Conservation (phyloP, 495 filamentous ascomycete genomes). For the Penicillium malachiteum region DNA sequence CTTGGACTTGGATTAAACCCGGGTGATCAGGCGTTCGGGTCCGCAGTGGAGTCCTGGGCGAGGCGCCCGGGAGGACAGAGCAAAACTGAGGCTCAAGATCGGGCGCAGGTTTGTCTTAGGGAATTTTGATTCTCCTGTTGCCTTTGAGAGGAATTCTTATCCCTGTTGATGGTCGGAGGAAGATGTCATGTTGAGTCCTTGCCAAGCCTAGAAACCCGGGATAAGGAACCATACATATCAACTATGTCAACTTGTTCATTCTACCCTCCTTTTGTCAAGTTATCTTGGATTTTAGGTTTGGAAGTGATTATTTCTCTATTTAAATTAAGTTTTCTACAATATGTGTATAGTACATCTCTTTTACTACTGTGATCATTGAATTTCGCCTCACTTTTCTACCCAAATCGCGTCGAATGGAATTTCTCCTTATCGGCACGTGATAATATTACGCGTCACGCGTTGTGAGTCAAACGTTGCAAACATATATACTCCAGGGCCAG, state of each 20-base stretch:
- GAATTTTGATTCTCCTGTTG: too few relatives aligned
- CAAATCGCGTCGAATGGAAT: background rate
- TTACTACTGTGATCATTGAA: background rate
- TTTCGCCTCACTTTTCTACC: background rate
- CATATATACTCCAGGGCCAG: background rate
- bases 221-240: background rate
- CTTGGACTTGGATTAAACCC: background rate
- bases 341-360: background rate
- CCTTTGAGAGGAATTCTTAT: background rate
- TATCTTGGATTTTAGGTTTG: too few relatives aligned
- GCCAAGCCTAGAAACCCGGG: background rate
- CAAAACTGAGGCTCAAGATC: background rate
- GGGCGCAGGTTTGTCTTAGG: too few relatives aligned
- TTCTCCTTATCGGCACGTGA: background rate
- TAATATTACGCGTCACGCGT: background rate
- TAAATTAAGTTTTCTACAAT: background rate
- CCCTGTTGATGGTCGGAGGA: background rate
- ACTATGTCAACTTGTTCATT: too few relatives aligned
- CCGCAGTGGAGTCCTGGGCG: background rate
- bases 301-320: background rate
- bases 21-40: slow-evolving; percentile 1
- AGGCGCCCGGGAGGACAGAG: background rate
- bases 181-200: slow-evolving; percentile 1
- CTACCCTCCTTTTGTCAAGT: too few relatives aligned
- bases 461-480: slow-evolving; percentile 2